Evolutionary conservation across 805 yeast species (phyloP), one percentile per base, ranked within the genome.

Genomic region (Metschnikowia continentalis): DNA sequence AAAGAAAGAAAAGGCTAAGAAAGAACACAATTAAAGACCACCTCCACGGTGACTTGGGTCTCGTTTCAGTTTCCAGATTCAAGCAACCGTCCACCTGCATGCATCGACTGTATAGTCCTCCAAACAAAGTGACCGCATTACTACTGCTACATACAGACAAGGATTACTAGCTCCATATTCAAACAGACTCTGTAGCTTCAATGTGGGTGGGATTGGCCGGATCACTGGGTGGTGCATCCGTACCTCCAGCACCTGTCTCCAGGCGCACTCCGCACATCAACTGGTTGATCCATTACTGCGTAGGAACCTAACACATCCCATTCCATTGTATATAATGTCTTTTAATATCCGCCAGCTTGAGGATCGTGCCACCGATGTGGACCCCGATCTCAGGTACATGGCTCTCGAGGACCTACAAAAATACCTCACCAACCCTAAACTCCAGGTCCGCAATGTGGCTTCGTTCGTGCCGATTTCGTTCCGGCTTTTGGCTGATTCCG

Each of bases 361-460:
- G 50, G 78, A 76, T 37, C 74, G 75, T 56, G 79, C 83, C 13
- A 71, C 71, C 39, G 88, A 84, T 56, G 84, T 83, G 2, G 96
- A 89, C 59, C 86, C 94, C 3, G 96, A 89, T 62, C 70, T 86
- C 57, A 72, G 96, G 63, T 89, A 83, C 69, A 89, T 89, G 96
- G 95, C 91, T 2, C 70, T 89, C 49, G 86, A 80, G 58, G 96
- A 89, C 61, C 74, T 88, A 59, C 80, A 78, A 58, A 44, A 44
- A 26, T 44, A 44, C 35, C 35, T 44, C 7, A 54, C 49, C 35
- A 55, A 59, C 51, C 46, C 67, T 58, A 52, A 66, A 55, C 53
- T 54, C 51, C 50, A 59, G 61, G 53, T 58, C 58, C 50, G 67
- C 54, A 48, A 49, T 15, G 55, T 72, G 52, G 67, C 58, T 46